Base-by-base conservation (phyloP, 768 basidiomycete species). In the Suillus luteus region DNA sequence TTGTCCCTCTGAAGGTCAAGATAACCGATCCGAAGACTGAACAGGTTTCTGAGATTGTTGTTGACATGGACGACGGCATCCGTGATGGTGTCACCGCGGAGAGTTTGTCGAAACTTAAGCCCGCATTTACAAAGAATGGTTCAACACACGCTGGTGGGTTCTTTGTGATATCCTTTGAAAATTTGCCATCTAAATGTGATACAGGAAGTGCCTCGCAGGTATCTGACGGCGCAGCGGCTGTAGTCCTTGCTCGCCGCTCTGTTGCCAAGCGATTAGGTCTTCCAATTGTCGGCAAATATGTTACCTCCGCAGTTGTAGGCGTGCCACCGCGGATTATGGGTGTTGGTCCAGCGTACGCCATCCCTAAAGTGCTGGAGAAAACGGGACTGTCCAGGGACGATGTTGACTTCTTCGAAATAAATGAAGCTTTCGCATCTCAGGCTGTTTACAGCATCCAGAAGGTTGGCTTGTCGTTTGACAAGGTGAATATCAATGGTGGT, bases 271-370 rank as follows among this genome's bases (percentile, higher is more conserved):
- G 86, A 65, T 88, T 95, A 59, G 89, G 91, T 33, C 84, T 96
- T n/a, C 90, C 92, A 54, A 87, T 96, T 70, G 60, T 93, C 60
- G 95, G 92, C 76, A 96, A 96, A 78, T 96, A 86, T 73, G 85
- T 93, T 70, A 82, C 82, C 43, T 84, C 89, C 2, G 77, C 81
- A 49, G 84, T 81, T 38, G 85, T 90, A 11, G 95, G 95, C 69
- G 93, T 96, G 15, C 90, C 92, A 3, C 92, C 92, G 51, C 85
- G 86, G 66, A 87, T 95, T 74, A 95, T 95, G 93, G 94, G 94
- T 70, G 86, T 96, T 70, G 95, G 95, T 61, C 95, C 95, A 2
- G 92, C 92, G 41, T 91, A 84, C 75, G 95, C 94, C 54, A 93
- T 95, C 67, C 93, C 94, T 51, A 84, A 85, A 64, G 82, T 82